Base-by-base conservation (phyloP, 1,139 yeast genomes). In the Kodamaea ohmeri region DNA sequence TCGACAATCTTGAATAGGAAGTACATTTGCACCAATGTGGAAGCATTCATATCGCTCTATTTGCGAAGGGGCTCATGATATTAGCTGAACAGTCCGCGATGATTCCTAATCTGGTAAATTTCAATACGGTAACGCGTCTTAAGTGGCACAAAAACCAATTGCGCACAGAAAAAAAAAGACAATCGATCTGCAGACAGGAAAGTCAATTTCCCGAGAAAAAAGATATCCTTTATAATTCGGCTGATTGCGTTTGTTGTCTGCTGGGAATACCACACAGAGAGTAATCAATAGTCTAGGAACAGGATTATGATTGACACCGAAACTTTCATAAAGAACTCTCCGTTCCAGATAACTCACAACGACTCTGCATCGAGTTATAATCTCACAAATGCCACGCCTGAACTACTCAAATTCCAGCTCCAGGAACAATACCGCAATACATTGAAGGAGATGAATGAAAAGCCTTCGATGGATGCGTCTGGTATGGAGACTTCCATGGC, bases 361-460 rank as follows among this genome's bases (percentile, higher is more conserved):
- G 63, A 61, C 39, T 47, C 57, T 26, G 35, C 35, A 28, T 50
- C 34, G 30, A 48, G 50, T 37, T 65, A 58, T 47, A 62, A 61
- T 39, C 50, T 65, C 32, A 43, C 55, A 41, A 65, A 67, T 40
- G 65, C 72, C 20, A 69, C 75, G 1, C 65, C 71, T 0, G 76
- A 71, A 3, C 55, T 70, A 21, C 60, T 71, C 42, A 69, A 68
- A 48, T 70, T 68, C 42, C 76, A 70, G 49, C 57, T 71, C 28
- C 73, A 67, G 48, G 73, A 71, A 44, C 73, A 69, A 45, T 57
- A 63, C 42, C 54, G 71, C 30, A 48, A 46, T 34, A 60, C 60
- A 34, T 34, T 63, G 35, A 47, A 47, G 22, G 68, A 61, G 27
- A 46, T 61, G 34, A 26, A 20, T n/a, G 33, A 18, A 20, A 29